Percentiles rank a stretch among this genome's conserved stretches.
Evolutionary conservation across 441 rosid genomes (phyloP).

Genomic region (Dalechampia spathulata): DNA sequence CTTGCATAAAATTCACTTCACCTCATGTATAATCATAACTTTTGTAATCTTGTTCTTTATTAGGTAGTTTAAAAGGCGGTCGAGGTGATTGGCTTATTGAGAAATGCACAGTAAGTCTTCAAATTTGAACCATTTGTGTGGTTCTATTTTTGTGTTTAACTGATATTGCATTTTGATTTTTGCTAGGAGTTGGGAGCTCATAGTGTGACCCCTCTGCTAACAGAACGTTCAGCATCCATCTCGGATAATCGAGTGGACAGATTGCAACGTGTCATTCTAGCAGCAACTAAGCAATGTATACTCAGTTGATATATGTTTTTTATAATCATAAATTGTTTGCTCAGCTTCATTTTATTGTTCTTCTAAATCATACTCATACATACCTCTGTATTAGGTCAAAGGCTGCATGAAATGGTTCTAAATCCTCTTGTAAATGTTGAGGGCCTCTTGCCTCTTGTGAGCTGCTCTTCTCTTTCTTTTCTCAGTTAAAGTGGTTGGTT

Average conservation of each 20-base stretch:
- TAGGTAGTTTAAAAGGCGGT: constrained; percentile 85
- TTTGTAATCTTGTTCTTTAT: no score
- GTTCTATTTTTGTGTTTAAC: no score
- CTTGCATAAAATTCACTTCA: not conserved
- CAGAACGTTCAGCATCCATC: constrained; percentile 57
- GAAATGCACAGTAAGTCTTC: constrained; percentile 68
- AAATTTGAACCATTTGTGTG: no score
- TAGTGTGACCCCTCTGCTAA: constrained; percentile 77
- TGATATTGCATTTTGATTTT: not conserved
- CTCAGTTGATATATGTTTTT: not conserved
- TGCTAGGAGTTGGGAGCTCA: constrained; percentile 78
- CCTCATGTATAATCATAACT: no score
- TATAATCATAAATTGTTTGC: constrained; percentile 2
- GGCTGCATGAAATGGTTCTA: constrained; percentile 70
- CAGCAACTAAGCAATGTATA: constrained; percentile 72
- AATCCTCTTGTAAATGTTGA: constrained; percentile 54
- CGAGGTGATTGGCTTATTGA: constrained; percentile 91
- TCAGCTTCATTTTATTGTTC: constrained; percentile 3
- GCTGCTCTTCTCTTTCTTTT: constrained; percentile 22
- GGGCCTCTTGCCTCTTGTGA: constrained; percentile 47
- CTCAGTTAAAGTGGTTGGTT: not conserved
- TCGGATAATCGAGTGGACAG: constrained; percentile 77
- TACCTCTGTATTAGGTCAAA: constrained; percentile 43
- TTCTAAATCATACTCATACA: not conserved
- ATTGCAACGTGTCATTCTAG: constrained; percentile 61